These are phyloP conservation scores for Priceomyces fermenticarens DNA, from an alignment of 805 yeast genomes.

Conservation along the genomic window DNA sequence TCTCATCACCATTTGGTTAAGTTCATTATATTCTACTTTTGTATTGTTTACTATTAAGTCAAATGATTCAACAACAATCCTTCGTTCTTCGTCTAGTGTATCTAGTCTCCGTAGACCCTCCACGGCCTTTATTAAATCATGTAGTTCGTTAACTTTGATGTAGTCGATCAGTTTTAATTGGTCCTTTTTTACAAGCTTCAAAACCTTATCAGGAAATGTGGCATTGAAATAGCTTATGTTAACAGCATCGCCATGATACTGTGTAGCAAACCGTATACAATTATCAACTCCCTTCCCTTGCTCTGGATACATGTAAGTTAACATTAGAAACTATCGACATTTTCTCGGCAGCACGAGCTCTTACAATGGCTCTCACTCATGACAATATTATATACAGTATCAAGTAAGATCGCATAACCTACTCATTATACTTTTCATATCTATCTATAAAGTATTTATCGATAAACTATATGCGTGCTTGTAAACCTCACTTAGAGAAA, in stretches of 20 bases:
- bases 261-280: slow-evolving; percentile 1
- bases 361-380: neutral
- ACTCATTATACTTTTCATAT: too few relatives aligned
- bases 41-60: slow-evolving; percentile 5
- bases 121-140: slow-evolving; percentile 5
- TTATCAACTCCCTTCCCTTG: neutral
- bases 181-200: slow-evolving; percentile 1
- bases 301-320: slow-evolving; percentile 3
- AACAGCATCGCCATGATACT: neutral
- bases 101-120: neutral
- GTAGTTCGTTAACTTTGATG: slow-evolving; percentile 6
- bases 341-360: neutral
- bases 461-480: too few relatives aligned
- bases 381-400: neutral
- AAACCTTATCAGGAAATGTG: slow-evolving; percentile 8
- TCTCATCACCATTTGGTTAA: slow-evolving; percentile 7
- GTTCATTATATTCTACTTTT: slow-evolving; percentile 6
- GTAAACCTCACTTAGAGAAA: too few relatives aligned
- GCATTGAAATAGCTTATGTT: slow-evolving; percentile 6
- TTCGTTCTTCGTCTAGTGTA: neutral
- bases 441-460: too few relatives aligned
- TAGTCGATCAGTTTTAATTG: slow-evolving; percentile 8
- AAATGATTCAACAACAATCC: slow-evolving; percentile 9
- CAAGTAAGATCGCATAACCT: neutral
- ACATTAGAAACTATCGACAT: neutral